Percentiles rank a stretch among this genome's conserved stretches.
phyloP scores from a whole-genome alignment of 345 rosid species.

The Isatis tinctoria region DNA sequence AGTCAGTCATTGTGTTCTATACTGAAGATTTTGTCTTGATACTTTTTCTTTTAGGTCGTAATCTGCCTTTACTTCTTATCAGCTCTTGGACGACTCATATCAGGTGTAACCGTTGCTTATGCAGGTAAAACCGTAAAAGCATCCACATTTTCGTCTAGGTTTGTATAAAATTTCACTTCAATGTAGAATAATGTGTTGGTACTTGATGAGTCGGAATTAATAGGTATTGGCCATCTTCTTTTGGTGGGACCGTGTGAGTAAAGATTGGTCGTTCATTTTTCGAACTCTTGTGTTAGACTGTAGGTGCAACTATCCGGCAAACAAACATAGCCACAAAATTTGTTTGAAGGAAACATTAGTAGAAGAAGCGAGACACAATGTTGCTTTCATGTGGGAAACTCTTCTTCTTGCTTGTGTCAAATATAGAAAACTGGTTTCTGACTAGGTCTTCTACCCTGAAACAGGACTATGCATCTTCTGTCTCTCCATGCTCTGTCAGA shows the following conservation, averaged over 20 bases:
- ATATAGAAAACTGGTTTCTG: conserved; percentile 8
- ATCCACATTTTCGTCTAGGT: conserved; percentile 2
- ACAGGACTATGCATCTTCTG: conserved; percentile 85
- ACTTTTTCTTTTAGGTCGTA: conserved; percentile 54
- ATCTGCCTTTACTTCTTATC: conserved; percentile 71
- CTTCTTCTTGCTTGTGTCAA: conserved; percentile 9
- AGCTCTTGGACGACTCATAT: conserved; percentile 68
- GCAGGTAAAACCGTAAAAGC: conserved; percentile 74
- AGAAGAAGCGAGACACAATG: background rate
- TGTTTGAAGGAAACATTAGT: background rate
- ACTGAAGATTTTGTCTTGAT: background rate
- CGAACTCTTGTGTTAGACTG: background rate
- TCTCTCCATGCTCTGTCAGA: conserved; percentile 61
- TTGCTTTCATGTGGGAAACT: background rate
- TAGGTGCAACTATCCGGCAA: background rate
- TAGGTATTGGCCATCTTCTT: background rate
- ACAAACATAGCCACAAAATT: background rate
- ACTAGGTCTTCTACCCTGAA: conserved; percentile 3
- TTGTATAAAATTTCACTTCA: background rate
- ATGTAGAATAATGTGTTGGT: background rate
- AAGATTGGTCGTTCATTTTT: background rate
- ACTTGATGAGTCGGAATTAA: background rate
- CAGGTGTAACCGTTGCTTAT: conserved; percentile 88
- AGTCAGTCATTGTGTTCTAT: background rate
- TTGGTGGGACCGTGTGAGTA: background rate